Conservation (phyloP, 1,284 basidiomycete species). For the Peniophora sp. region DNA sequence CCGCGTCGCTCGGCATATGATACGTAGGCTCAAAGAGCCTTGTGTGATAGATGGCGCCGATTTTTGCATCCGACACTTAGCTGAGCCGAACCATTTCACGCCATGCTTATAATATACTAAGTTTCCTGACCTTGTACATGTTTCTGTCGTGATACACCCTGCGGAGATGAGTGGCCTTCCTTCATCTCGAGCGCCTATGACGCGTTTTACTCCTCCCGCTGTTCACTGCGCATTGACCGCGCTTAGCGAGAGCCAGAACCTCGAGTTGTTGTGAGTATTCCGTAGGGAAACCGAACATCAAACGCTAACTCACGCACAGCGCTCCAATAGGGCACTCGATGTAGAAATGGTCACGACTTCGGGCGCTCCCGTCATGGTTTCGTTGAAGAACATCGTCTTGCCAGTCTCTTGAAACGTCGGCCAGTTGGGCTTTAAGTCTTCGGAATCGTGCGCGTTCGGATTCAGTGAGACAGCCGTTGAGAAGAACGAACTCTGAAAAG, state of each 20-base stretch:
- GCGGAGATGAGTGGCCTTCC: too few species aligned
- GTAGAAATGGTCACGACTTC: neutral
- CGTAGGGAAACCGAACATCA: neutral
- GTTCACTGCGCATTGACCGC: neutral
- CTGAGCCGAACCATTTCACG: too few species aligned
- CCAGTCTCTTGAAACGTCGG: conserved; percentile 13
- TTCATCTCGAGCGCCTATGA: too few species aligned
- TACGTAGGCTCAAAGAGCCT: too few species aligned
- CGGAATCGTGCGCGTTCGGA: conserved; percentile 27
- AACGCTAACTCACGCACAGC: conserved; percentile 2
- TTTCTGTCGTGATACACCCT: too few species aligned
- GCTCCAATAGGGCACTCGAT: neutral
- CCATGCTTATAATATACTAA: too few species aligned
- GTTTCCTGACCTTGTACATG: too few species aligned
- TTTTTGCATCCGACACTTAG: too few species aligned
- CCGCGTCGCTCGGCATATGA: too few species aligned
- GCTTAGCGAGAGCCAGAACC: neutral
- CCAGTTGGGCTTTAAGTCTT: conserved; percentile 12
- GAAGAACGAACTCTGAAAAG: conserved; percentile 33
- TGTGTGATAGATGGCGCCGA: too few species aligned
- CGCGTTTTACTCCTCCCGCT: too few species aligned
- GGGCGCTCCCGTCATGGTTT: neutral
- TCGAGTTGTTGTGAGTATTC: neutral
- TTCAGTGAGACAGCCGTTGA: conserved; percentile 26
- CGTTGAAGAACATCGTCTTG: conserved; percentile 3